A percentile compares a stretch with the other conserved stretches of the same genome.
Evolutionary conservation across 352 stramenopile genomes (phyloP).

Genomic region (Globisporangium takayamanum): DNA sequence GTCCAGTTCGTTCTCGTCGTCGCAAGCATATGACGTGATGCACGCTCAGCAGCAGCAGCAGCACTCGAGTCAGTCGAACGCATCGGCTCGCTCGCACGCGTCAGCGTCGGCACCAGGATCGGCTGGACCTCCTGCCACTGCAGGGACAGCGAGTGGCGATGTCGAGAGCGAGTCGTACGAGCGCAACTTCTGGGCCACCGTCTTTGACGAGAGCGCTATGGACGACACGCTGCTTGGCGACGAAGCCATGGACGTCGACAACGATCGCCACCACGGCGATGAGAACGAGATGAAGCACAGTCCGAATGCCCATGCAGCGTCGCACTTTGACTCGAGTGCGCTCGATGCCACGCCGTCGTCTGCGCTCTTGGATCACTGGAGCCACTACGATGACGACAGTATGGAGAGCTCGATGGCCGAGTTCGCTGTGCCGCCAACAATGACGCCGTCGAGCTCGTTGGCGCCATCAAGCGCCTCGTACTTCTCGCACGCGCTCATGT

Average conservation of each 20-base stretch:
- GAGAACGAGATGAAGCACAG: slow-evolving; percentile 10
- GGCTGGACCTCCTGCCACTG: too few species aligned
- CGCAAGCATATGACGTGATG: neutral
- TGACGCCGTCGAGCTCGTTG: slow-evolving; percentile 7
- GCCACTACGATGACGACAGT: slow-evolving; percentile 29
- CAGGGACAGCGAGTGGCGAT: neutral
- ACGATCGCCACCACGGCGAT: slow-evolving; percentile 3
- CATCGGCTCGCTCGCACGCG: neutral
- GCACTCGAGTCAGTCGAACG: neutral
- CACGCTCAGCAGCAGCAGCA: neutral
- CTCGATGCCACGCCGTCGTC: slow-evolving; percentile 13
- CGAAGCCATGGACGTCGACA: slow-evolving; percentile 20
- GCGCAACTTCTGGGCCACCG: slow-evolving; percentile 23
- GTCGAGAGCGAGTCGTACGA: slow-evolving; percentile 19
- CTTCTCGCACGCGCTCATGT: slow-evolving; percentile 11
- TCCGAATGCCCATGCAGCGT: slow-evolving; percentile 4
- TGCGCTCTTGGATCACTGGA: slow-evolving; percentile 26
- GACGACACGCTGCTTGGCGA: slow-evolving; percentile 24
- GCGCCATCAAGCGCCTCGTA: slow-evolving; percentile 4
- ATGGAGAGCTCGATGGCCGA: slow-evolving; percentile 19
- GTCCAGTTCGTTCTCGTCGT: slow-evolving; percentile 8
- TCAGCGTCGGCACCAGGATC: neutral
- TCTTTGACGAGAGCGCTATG: slow-evolving; percentile 27
- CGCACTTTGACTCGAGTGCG: neutral
- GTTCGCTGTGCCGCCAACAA: slow-evolving; percentile 16